Evolutionary conservation across 2,329 filamentous ascomycete species (phyloP).

Genomic region (Blumeriella jaapii): DNA sequence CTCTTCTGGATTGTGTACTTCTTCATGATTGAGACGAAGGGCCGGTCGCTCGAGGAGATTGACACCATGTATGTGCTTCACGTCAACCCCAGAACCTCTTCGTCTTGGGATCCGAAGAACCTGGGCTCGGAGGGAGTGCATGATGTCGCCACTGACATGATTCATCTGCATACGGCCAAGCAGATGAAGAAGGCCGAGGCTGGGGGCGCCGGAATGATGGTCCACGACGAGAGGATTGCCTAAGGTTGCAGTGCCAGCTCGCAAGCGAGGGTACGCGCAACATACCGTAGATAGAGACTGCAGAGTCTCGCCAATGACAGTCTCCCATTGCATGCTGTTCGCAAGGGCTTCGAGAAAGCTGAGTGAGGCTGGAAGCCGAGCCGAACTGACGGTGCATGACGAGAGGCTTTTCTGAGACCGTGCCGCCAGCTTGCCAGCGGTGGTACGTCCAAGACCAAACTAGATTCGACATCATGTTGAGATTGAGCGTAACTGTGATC

Average conservation of each 20-base stretch:
- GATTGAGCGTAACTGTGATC: too few relatives aligned
- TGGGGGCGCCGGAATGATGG: constrained; percentile 10
- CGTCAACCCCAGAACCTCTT: constrained; percentile 33
- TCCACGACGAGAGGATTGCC: constrained; percentile 15
- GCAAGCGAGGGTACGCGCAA: not conserved
- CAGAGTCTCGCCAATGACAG: constrained; percentile 8
- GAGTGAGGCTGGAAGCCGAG: constrained; percentile 7
- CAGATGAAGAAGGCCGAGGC: constrained; percentile 14
- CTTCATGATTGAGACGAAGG: constrained; percentile 65
- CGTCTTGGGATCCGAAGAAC: constrained; percentile 20
- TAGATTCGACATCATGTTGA: too few relatives aligned
- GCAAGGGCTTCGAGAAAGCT: constrained; percentile 15
- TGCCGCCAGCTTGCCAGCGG: not conserved
- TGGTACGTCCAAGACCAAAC: too few relatives aligned
- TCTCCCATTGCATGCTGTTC: constrained; percentile 8
- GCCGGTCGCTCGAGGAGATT: constrained; percentile 65
- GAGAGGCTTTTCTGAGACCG: constrained; percentile 4
- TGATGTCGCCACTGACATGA: constrained; percentile 9
- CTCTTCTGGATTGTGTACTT: constrained; percentile 62
- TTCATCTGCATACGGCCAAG: constrained; percentile 10
- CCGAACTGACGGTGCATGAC: constrained; percentile 15
- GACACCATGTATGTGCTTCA: constrained; percentile 59
- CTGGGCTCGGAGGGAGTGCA: constrained; percentile 12
- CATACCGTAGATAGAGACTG: too few relatives aligned
- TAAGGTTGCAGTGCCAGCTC: not conserved